Percentiles rank a stretch among this genome's conserved stretches.
These are phyloP conservation scores for Phytopythium oedochilum DNA, from an alignment of 352 stramenopile genomes.

Conservation along the genomic window DNA sequence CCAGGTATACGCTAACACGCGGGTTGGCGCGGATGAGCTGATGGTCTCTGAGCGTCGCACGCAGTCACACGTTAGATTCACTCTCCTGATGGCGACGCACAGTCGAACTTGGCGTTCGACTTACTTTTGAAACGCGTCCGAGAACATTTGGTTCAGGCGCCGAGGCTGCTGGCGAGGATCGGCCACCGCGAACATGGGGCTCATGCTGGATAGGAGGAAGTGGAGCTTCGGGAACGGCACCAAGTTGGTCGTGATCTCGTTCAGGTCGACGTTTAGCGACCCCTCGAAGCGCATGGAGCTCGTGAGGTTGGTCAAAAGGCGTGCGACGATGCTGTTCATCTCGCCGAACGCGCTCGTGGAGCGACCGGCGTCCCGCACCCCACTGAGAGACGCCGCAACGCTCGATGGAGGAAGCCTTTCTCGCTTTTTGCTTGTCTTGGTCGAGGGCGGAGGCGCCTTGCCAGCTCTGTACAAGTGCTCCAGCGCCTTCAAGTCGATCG, in stretches of 20 bases:
- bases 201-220: constrained; percentile 93
- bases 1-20: constrained; percentile 69
- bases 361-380: constrained; percentile 8
- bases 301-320: constrained; percentile 98
- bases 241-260: constrained; percentile 99
- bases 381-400: neutral
- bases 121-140: constrained; percentile 58
- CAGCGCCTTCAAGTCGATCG: constrained; percentile 40
- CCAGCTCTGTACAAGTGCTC: constrained; percentile 47
- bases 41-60: constrained; percentile 36
- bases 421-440: constrained; percentile 22
- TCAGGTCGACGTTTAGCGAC: constrained; percentile 98
- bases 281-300: constrained; percentile 98
- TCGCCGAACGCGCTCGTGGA: constrained; percentile 91
- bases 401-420: neutral
- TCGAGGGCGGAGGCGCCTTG: constrained; percentile 6
- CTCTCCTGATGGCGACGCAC: neutral
- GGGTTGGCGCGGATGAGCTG: constrained; percentile 78
- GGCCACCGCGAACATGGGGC: constrained; percentile 38
- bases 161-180: constrained; percentile 52
- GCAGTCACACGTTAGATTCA: constrained; percentile 6
- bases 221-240: constrained; percentile 98
- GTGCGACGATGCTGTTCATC: constrained; percentile 98
- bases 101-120: constrained; percentile 4
- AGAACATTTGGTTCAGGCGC: constrained; percentile 61